Conservation (phyloP, 2,329 filamentous ascomycete genomes). For the Penicillium sp. region DNA sequence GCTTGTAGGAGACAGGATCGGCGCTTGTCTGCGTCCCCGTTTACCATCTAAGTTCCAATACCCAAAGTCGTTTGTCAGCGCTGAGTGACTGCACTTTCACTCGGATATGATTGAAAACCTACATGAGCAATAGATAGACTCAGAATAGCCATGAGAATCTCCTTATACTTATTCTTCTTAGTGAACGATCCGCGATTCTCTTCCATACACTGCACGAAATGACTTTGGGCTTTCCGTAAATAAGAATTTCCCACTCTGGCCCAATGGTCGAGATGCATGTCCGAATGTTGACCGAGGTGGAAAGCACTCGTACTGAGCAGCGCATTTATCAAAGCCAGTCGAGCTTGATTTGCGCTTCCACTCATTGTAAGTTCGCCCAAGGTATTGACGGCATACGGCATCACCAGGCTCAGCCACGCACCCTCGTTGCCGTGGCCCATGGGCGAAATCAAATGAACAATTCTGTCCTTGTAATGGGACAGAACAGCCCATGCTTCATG, state of each 20-base stretch:
- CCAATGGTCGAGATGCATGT: not conserved
- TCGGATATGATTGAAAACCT: too few relatives aligned
- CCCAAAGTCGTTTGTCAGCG: not conserved
- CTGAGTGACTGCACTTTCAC: too few relatives aligned
- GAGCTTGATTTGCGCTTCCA: conserved; percentile 1
- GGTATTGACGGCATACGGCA: conserved; percentile 16
- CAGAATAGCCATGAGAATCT: conserved; percentile 18
- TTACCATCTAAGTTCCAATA: conserved; percentile 14
- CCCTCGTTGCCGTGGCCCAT: conserved; percentile 11
- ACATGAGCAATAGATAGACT: conserved; percentile 20
- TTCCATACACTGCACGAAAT: conserved; percentile 15
- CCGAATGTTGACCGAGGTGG: conserved; percentile 13
- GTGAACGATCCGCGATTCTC: not conserved
- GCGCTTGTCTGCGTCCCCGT: conserved; percentile 16
- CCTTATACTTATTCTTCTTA: conserved; percentile 18
- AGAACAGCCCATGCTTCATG: conserved; percentile 18
- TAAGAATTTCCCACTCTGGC: conserved; percentile 5
- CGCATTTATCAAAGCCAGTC: conserved; percentile 14
- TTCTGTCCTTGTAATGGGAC: conserved; percentile 19
- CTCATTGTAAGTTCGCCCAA: conserved; percentile 13
- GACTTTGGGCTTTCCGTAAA: conserved; percentile 7
- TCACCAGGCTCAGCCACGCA: conserved; percentile 14
- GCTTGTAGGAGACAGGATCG: conserved; percentile 16
- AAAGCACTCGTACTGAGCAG: conserved; percentile 18
- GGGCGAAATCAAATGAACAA: conserved; percentile 17